Base-by-base conservation (phyloP, 208 protist genomes). In the Trypanosoma caninum region DNA sequence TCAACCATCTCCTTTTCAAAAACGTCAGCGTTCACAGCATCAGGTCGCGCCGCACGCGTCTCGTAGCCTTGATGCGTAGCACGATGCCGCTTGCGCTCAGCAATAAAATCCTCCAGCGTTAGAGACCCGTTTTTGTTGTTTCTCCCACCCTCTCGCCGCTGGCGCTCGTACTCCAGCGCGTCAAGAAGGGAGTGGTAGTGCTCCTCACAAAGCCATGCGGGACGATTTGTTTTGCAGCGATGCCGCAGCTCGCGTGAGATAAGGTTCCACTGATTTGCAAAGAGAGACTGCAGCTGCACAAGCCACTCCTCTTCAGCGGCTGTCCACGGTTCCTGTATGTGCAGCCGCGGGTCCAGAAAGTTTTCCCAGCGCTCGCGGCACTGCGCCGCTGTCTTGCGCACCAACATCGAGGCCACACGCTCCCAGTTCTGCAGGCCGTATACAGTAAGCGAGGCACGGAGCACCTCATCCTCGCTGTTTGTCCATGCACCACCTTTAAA, bases 401-500 rank as follows among this genome's bases (percentile, higher is more conserved):
- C 86, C 27, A 99, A 78, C 47, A 99, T 89, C 3, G 98, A 99
- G 3, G 98, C 97, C 37, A 99, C 99, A 28, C 97, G 93, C 35
- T 97, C 94, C 98, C 98, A 99, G 74, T 99, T 97, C 47, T 99
- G 99, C 51, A 97, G 89, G 10, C 99, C 99, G 74, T 99, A 99
- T 72, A 99, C 99, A 77, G 99, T 98, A 1, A 99, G 93, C 3
- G 97, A 98, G 2, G 98, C 98, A 66, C 99, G 98, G 51, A 99
- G 90, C 41, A 99, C 97, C 74, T 99, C 97, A 96, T 99, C 99
- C 79, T 99, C 98, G 30, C 94, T 95, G 80, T 99, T 99, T 52
- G 98, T 99, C 99, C 99, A 99, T 44, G 99, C 85, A 31, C 98
- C 98, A 33, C 98, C 98, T 57, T 98, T 98, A 60, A 98, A 89